Percentiles rank a stretch among this genome's conserved stretches.
Evolutionary conservation across 345 rosid genomes (phyloP).

Genomic region (Rhizophora mangle): DNA sequence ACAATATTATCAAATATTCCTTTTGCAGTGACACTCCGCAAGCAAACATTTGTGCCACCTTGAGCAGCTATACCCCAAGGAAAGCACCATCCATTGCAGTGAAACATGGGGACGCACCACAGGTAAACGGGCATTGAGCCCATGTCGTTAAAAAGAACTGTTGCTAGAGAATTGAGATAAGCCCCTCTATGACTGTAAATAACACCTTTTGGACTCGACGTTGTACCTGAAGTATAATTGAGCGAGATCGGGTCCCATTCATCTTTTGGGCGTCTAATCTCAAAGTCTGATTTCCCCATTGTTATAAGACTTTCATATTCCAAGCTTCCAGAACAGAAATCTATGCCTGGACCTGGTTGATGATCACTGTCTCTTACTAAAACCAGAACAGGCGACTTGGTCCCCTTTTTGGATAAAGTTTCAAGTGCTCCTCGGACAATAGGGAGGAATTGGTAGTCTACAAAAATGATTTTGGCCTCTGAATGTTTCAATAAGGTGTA

Average conservation of each 20-base stretch:
- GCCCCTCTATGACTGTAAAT: constrained; percentile 35
- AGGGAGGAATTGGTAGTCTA: constrained; percentile 44
- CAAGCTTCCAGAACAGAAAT: constrained; percentile 16
- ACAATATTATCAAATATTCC: constrained; percentile 21
- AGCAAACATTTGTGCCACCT: constrained; percentile 31
- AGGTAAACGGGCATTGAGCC: constrained; percentile 27
- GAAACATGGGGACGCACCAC: constrained; percentile 39
- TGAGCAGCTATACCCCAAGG: constrained; percentile 34
- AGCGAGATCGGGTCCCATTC: constrained; percentile 34
- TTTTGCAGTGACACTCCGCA: constrained; percentile 16
- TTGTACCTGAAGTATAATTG: constrained; percentile 34
- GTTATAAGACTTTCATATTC: constrained; percentile 47
- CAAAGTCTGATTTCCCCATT: constrained; percentile 40
- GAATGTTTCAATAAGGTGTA: constrained; percentile 50
- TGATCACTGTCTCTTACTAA: constrained; percentile 31
- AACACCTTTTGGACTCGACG: constrained; percentile 35
- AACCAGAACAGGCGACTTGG: constrained; percentile 42
- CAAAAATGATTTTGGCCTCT: constrained; percentile 48
- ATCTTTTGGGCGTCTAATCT: constrained; percentile 33
- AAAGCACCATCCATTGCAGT: constrained; percentile 36
- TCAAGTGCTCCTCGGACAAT: constrained; percentile 47
- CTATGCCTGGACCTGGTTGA: constrained; percentile 2
- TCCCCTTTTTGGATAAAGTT: constrained; percentile 32
- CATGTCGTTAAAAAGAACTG: constrained; percentile 28
- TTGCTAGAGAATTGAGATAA: constrained; percentile 26